Percentiles rank a stretch among this genome's conserved stretches.
Conservation (phyloP, 2,329 filamentous ascomycete genomes). For the Decorospora gaudefroyi region DNA sequence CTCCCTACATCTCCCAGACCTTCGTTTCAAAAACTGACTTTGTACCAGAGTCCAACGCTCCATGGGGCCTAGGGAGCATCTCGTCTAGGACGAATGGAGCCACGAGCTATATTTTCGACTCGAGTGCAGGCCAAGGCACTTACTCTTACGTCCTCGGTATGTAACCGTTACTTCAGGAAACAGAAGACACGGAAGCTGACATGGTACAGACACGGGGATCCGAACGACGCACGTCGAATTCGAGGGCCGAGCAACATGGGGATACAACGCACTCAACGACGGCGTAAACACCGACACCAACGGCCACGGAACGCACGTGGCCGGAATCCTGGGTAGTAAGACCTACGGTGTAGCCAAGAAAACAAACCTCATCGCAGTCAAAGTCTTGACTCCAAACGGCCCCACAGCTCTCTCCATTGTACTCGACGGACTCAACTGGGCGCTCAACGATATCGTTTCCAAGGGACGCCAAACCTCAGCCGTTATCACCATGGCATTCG, state of each 20-base stretch:
- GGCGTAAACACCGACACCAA: slow-evolving; percentile 28
- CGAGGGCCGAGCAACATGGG: slow-evolving; percentile 36
- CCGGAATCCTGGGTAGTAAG: slow-evolving; percentile 36
- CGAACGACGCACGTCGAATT: slow-evolving; percentile 55
- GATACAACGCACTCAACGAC: slow-evolving; percentile 33
- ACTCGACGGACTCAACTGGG: slow-evolving; percentile 42
- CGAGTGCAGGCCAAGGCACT: slow-evolving; percentile 29
- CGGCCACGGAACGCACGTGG: slow-evolving; percentile 45
- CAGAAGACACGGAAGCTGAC: background rate
- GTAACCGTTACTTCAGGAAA: no score
- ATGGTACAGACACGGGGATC: slow-evolving; percentile 63
- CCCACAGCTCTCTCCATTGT: slow-evolving; percentile 26
- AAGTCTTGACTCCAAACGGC: slow-evolving; percentile 34
- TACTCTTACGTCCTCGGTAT: slow-evolving; percentile 58
- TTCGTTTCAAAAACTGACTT: no score
- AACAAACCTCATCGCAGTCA: slow-evolving; percentile 45
- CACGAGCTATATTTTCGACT: slow-evolving; percentile 36
- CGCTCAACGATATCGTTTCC: slow-evolving; percentile 41
- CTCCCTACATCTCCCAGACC: slow-evolving; percentile 6
- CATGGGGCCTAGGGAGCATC: slow-evolving; percentile 40
- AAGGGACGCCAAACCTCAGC: slow-evolving; percentile 35
- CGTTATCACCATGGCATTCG: slow-evolving; percentile 49
- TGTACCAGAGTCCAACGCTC: slow-evolving; percentile 26
- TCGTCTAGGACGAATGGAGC: slow-evolving; percentile 29
- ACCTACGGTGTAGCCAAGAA: slow-evolving; percentile 44